Evolutionary conservation across 768 basidiomycete genomes (phyloP).

Genomic region (Coprinellus micaceus): DNA sequence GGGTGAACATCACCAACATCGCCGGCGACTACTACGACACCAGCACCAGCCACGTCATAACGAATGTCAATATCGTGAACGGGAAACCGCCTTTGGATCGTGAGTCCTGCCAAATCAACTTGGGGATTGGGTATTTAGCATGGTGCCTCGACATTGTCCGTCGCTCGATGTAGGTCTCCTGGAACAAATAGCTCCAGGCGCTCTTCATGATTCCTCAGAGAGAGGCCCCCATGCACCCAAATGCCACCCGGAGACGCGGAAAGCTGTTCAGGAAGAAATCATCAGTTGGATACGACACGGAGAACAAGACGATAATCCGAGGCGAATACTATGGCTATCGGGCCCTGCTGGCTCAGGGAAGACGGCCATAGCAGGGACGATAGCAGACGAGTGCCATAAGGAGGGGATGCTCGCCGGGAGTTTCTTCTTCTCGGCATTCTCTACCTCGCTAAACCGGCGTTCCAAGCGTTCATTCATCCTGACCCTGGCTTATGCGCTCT

Average conservation of each 20-base stretch:
- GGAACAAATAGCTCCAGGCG: not conserved
- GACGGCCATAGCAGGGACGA: slow-evolving; percentile 24
- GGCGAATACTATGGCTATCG: slow-evolving; percentile 17
- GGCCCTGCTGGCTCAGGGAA: slow-evolving; percentile 26
- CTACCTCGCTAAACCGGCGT: slow-evolving; percentile 16
- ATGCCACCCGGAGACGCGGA: not conserved
- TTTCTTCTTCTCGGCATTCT: slow-evolving; percentile 33
- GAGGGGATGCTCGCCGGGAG: slow-evolving; percentile 23
- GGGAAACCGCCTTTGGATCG: too few relatives aligned
- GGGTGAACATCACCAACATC: too few relatives aligned
- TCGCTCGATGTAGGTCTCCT: too few relatives aligned
- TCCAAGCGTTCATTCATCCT: slow-evolving; percentile 22
- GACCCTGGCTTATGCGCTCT: slow-evolving; percentile 29
- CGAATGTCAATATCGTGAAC: too few relatives aligned
- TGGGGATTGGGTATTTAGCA: too few relatives aligned
- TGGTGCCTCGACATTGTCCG: too few relatives aligned
- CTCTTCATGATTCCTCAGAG: not conserved
- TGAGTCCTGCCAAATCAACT: too few relatives aligned
- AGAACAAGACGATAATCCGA: not conserved
- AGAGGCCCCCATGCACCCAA: not conserved
- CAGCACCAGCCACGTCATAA: too few relatives aligned
- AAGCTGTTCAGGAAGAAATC: not conserved
- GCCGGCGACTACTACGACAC: too few relatives aligned
- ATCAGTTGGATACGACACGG: not conserved
- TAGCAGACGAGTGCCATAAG: slow-evolving; percentile 17